These are phyloP conservation scores for Toxicodendron radicans DNA, from an alignment of 345 rosid genomes.

Conservation along the genomic window DNA sequence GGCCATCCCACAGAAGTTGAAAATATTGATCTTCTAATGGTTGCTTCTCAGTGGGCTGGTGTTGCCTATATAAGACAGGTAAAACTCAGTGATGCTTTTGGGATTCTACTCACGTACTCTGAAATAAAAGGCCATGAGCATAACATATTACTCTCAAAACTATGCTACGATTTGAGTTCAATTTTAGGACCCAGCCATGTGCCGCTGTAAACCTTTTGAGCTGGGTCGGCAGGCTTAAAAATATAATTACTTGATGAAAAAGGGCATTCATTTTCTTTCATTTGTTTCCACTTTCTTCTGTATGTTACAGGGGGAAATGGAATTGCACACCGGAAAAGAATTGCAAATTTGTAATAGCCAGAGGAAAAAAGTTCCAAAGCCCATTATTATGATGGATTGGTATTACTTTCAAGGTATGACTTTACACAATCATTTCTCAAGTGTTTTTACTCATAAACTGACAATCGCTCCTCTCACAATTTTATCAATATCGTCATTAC, in stretches of 20 bases:
- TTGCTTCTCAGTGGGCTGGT: conserved; percentile 87
- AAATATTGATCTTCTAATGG: conserved; percentile 62
- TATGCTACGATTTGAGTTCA: neutral
- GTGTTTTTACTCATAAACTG: neutral
- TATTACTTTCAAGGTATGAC: conserved; percentile 64
- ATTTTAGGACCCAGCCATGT: neutral
- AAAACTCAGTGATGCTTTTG: neutral
- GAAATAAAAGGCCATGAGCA: neutral
- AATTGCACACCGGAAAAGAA: conserved; percentile 68
- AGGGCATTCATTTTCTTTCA: neutral
- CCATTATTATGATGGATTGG: conserved; percentile 69
- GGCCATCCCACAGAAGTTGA: conserved; percentile 48
- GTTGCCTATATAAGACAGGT: conserved; percentile 69
- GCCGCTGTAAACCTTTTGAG: neutral
- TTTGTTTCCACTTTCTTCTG: neutral
- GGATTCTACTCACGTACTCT: conserved; percentile 3
- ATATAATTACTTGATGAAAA: neutral
- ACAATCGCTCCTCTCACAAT: neutral
- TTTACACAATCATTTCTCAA: neutral
- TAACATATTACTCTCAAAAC: neutral
- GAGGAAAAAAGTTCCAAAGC: conserved; percentile 69
- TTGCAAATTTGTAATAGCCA: conserved; percentile 65
- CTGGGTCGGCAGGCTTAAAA: neutral
- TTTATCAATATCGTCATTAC: no score
- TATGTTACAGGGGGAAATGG: conserved; percentile 58